phyloP scores from a whole-genome alignment of 306 rosid species.

The Aeschynomene evenia region DNA sequence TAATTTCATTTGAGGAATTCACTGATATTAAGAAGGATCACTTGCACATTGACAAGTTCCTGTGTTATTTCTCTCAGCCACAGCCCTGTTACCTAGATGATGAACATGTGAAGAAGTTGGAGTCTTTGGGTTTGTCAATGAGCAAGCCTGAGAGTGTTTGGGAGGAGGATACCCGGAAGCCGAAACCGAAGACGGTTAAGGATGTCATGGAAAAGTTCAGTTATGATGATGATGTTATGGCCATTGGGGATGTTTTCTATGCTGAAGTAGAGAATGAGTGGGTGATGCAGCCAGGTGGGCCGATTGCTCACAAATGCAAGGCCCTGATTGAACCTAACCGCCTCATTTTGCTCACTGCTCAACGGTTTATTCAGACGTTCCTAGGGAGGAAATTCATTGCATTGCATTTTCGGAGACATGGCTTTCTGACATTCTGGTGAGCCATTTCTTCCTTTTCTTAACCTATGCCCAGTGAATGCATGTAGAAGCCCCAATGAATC shows the following conservation, averaged over 20 bases:
- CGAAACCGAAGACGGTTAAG: slow-evolving; percentile 63
- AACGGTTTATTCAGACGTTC: slow-evolving; percentile 95
- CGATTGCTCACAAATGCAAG: slow-evolving; percentile 85
- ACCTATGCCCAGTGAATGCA: not conserved
- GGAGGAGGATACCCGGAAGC: slow-evolving; percentile 69
- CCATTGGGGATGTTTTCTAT: slow-evolving; percentile 87
- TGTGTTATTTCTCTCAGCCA: slow-evolving; percentile 78
- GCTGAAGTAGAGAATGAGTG: slow-evolving; percentile 79
- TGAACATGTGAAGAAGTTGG: slow-evolving; percentile 64
- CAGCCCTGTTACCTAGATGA: slow-evolving; percentile 75
- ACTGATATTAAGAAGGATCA: slow-evolving; percentile 60
- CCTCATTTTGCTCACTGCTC: slow-evolving; percentile 81
- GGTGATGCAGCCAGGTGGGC: slow-evolving; percentile 96
- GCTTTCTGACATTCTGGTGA: slow-evolving; percentile 96
- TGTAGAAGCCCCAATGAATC: too few relatives aligned
- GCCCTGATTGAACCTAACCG: slow-evolving; percentile 78
- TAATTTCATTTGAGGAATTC: slow-evolving; percentile 73
- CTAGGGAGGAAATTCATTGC: slow-evolving; percentile 80
- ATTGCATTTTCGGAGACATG: slow-evolving; percentile 89
- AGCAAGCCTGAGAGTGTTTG: slow-evolving; percentile 66
- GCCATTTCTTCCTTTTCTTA: slow-evolving; percentile 13
- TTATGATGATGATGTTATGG: slow-evolving; percentile 71
- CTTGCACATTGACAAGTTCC: slow-evolving; percentile 64
- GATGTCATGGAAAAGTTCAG: slow-evolving; percentile 69
- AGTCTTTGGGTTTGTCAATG: slow-evolving; percentile 61